A percentile compares a stretch with the other conserved stretches of the same genome.
Evolutionary conservation across 169 alveolate species (phyloP).

Genomic region (Plasmodium vinckei): DNA sequence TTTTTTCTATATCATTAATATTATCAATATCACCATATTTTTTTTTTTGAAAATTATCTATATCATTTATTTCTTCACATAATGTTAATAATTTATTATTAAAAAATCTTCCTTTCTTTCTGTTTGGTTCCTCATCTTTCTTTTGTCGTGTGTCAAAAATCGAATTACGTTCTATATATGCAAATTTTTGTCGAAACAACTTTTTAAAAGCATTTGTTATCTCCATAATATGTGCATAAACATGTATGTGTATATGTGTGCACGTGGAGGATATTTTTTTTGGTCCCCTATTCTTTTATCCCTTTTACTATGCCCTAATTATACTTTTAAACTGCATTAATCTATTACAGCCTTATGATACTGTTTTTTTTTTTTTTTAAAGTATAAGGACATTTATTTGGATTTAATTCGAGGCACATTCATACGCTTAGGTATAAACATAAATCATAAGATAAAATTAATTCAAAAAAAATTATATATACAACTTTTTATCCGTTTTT

Average conservation of each 20-base stretch:
- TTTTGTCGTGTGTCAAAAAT: slow-evolving; percentile 18
- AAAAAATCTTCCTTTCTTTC: background rate
- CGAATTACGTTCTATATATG: slow-evolving; percentile 8
- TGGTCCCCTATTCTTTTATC: no score
- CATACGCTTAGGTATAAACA: no score
- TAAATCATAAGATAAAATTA: no score
- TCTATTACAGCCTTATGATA: no score
- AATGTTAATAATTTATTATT: background rate
- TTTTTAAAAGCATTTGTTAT: slow-evolving; percentile 22
- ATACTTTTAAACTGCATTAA: no score
- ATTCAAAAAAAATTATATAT: no score
- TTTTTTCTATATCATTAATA: slow-evolving; percentile 4
- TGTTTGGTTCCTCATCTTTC: background rate
- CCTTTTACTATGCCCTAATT: no score
- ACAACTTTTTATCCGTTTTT: no score
- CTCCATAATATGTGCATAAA: slow-evolving; percentile 44
- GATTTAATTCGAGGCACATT: no score
- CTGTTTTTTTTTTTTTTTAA: no score
- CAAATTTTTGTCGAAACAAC: slow-evolving; percentile 37
- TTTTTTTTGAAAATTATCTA: background rate
- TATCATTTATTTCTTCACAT: slow-evolving; percentile 17
- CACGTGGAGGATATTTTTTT: background rate
- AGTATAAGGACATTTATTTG: no score
- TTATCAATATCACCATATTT: slow-evolving; percentile 3
- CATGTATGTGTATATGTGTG: slow-evolving; percentile 8